Conservation (phyloP, 2,329 filamentous ascomycete species). For the Xylariomycetidae sp. region DNA sequence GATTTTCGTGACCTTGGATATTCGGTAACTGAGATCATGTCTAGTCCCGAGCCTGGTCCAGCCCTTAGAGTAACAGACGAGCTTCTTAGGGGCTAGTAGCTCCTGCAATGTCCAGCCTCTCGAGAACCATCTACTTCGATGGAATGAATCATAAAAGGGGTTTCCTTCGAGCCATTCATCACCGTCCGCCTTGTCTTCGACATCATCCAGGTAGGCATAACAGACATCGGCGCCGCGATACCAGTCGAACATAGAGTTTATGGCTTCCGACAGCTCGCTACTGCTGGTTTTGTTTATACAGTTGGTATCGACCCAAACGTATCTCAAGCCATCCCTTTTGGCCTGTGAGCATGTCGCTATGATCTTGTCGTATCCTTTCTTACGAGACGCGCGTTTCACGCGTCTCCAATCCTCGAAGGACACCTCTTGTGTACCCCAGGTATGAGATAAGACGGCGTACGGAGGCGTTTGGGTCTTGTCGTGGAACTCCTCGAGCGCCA, state of each 20-base stretch:
- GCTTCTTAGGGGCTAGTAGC: slow-evolving; percentile 9
- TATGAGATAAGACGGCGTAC: slow-evolving; percentile 12
- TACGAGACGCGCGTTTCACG: neutral
- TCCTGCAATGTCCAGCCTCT: slow-evolving; percentile 16
- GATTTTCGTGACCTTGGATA: too few species aligned
- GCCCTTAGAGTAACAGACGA: slow-evolving; percentile 11
- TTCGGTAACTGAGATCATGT: too few species aligned
- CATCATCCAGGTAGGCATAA: slow-evolving; percentile 11
- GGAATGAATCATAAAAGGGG: too few species aligned
- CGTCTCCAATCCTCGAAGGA: slow-evolving; percentile 4
- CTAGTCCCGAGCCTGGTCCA: slow-evolving; percentile 12
- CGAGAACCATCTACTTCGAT: slow-evolving; percentile 6
- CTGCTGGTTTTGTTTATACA: slow-evolving; percentile 15
- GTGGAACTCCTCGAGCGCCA: slow-evolving; percentile 6
- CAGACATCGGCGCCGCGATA: slow-evolving; percentile 11
- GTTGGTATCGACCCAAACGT: slow-evolving; percentile 13
- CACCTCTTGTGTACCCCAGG: slow-evolving; percentile 8
- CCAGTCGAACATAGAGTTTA: slow-evolving; percentile 15
- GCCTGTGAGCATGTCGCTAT: slow-evolving; percentile 6
- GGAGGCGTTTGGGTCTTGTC: slow-evolving; percentile 1
- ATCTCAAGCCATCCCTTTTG: slow-evolving; percentile 1
- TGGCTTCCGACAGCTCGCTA: slow-evolving; percentile 11
- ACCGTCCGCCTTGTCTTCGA: neutral
- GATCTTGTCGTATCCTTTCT: slow-evolving; percentile 9
- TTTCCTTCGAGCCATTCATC: too few species aligned